A percentile compares a stretch with the other conserved stretches of the same genome.
These are phyloP conservation scores for Verruconis gallopava DNA, from an alignment of 2,329 filamentous ascomycete genomes.

Conservation along the genomic window DNA sequence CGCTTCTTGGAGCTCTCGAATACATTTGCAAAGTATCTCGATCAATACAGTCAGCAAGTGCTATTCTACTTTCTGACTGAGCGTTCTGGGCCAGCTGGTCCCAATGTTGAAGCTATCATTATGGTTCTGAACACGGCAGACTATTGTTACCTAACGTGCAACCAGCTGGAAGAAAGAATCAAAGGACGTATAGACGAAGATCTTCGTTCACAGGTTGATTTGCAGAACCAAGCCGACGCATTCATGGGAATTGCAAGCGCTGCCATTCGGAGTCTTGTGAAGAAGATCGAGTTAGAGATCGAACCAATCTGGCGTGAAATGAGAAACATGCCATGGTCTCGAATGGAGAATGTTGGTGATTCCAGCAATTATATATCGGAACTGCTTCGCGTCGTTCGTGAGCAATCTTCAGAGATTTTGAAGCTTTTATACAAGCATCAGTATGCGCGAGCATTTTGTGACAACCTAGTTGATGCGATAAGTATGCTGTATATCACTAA, in stretches of 20 bases:
- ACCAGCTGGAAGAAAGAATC: slow-evolving; percentile 88
- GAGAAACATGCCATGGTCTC: slow-evolving; percentile 90
- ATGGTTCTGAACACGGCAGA: slow-evolving; percentile 92
- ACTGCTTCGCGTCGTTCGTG: slow-evolving; percentile 60
- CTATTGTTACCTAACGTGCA: slow-evolving; percentile 90
- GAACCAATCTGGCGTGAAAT: slow-evolving; percentile 92
- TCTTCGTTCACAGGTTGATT: slow-evolving; percentile 61
- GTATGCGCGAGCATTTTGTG: slow-evolving; percentile 87
- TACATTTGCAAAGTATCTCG: slow-evolving; percentile 82
- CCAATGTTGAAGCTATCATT: slow-evolving; percentile 62
- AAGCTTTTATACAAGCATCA: slow-evolving; percentile 74
- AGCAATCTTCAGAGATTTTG: slow-evolving; percentile 61
- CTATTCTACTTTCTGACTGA: slow-evolving; percentile 60
- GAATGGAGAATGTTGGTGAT: slow-evolving; percentile 84
- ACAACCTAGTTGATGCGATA: slow-evolving; percentile 85
- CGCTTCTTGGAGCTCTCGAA: slow-evolving; percentile 72
- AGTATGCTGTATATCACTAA: slow-evolving; percentile 68
- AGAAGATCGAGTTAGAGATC: slow-evolving; percentile 67
- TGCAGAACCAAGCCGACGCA: slow-evolving; percentile 85
- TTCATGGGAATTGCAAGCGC: slow-evolving; percentile 92
- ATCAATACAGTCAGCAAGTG: slow-evolving; percentile 90
- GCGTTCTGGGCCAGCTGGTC: slow-evolving; percentile 39
- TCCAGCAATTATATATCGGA: slow-evolving; percentile 86
- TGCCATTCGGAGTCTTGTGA: slow-evolving; percentile 70
- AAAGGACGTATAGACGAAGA: slow-evolving; percentile 78